phyloP scores from a whole-genome alignment of 2,329 filamentous ascomycete species.

The Biscogniauxia marginata region DNA sequence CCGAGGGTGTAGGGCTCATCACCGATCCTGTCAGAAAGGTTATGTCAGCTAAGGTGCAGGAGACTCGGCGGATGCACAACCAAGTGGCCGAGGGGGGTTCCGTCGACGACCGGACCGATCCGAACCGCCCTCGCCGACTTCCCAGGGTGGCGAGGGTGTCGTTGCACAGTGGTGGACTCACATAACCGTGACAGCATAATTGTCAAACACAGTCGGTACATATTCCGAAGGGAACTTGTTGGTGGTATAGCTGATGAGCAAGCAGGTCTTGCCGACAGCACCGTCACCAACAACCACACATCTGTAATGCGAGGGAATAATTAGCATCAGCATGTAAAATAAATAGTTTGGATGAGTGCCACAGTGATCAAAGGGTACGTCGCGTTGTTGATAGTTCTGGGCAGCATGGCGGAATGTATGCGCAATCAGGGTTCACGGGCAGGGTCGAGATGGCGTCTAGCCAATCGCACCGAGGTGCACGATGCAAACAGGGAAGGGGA shows the following conservation, averaged over 20 bases:
- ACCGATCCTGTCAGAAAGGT: conserved; percentile 71
- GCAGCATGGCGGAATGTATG: neutral
- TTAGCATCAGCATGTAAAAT: conserved; percentile 17
- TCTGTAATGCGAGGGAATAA: conserved; percentile 47
- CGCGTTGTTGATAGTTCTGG: conserved; percentile 6
- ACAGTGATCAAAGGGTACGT: conserved; percentile 8
- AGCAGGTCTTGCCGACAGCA: conserved; percentile 98
- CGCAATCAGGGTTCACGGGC: neutral
- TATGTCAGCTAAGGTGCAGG: neutral
- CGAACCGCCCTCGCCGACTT: too few relatives aligned
- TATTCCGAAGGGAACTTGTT: conserved; percentile 99
- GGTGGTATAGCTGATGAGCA: conserved; percentile 98
- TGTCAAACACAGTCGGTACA: conserved; percentile 98
- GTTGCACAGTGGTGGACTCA: conserved; percentile 53
- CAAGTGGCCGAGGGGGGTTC: neutral
- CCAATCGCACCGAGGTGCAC: conserved; percentile 16
- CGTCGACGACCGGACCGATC: neutral
- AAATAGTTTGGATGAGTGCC: too few relatives aligned
- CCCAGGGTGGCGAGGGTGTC: conserved; percentile 7
- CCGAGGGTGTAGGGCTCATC: conserved; percentile 98
- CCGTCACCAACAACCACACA: conserved; percentile 99
- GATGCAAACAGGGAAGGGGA: conserved; percentile 19
- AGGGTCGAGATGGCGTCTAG: conserved; percentile 9
- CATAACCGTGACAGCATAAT: conserved; percentile 99
- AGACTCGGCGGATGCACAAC: neutral